phyloP scores from a whole-genome alignment of 225 moss, liverwort and hornwort genomes.

The Pseudisothecium myosuroides region DNA sequence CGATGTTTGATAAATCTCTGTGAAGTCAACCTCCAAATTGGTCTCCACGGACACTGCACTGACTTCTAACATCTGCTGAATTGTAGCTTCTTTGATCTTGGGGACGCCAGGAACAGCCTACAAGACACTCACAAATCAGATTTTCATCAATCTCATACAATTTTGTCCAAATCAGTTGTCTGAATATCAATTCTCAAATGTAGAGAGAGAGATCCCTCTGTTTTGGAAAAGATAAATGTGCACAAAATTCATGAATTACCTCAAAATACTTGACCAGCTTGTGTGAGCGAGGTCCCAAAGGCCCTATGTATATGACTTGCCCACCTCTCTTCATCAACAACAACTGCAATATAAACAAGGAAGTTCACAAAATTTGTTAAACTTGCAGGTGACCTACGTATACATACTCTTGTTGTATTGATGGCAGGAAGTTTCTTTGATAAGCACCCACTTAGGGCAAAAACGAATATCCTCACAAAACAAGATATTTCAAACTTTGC shows the following conservation, averaged over 20 bases:
- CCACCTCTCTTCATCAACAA: slow-evolving; percentile 85
- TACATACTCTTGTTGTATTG: background rate
- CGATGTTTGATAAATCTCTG: slow-evolving; percentile 45
- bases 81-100: slow-evolving; percentile 65
- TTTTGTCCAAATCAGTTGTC: background rate
- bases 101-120: slow-evolving; percentile 63
- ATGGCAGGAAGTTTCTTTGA: background rate
- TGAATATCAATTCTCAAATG: background rate
- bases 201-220: background rate
- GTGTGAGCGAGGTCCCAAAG: slow-evolving; percentile 61
- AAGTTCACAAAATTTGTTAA: background rate
- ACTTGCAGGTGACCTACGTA: background rate
- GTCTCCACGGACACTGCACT: slow-evolving; percentile 35
- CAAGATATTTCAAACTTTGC: background rate
- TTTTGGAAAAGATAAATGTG: background rate
- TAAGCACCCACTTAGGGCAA: too few relatives aligned
- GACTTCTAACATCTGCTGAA: slow-evolving; percentile 88
- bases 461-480: background rate
- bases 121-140: background rate
- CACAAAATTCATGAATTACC: slow-evolving; percentile 13
- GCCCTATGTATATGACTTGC: slow-evolving; percentile 77
- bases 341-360: slow-evolving; percentile 16
- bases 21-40: slow-evolving; percentile 55
- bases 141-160: background rate
- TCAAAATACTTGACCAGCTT: slow-evolving; percentile 78